Base-by-base conservation (phyloP, 306 rosid species). In the barrel medic (Medicago truncatula) region DNA sequence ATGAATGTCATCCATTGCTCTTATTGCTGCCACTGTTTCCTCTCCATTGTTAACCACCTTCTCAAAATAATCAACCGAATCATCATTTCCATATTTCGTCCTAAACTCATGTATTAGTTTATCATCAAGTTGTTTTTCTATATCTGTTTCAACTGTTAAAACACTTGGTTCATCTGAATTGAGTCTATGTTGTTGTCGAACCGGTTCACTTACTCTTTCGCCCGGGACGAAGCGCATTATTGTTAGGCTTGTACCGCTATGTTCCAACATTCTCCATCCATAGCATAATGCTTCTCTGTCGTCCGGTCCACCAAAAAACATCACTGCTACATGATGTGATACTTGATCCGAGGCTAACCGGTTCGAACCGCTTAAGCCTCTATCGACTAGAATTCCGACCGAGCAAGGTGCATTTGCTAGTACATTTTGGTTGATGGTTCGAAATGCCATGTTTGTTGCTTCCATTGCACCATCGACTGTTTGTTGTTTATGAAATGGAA, bases 381-480 rank as follows among this genome's bases (percentile, higher is more conserved):
- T 77, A 67, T 95, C 99, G 0, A 95, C 96, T 9, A 95, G 84
- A 49, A 95, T 88, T 40, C 97, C 97, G 0, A 95, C 93, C 0
- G 97, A 92, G 89, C 97, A 95, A 44, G 97, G 97, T 4, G 97
- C 86, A 25, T 82, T 78, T 16, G 81, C 87, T 13, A 95, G 84
- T 6, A 95, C 86, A 49, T 90, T 92, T 68, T 90, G 93, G 88
- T 95, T 95, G 9, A 95, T 83, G 1, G 83, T 71, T 70, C 93
- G 75, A 64, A 74, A 87, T 0, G 96, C 90, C 44, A 88, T 87
- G 82, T 95, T 95, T 39, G 86, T 88, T 4, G 93, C 82, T 76
- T 95, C 99, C 97, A 95, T 95, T n/a, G 89, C 97, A 1, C 99
- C 97, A 47, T 95, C 99, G 1, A 95, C 99, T 0, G 99, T 92